Percentiles rank a stretch among this genome's conserved stretches.
Conservation (phyloP, 345 rosid genomes). For the Gossypium turneri region DNA sequence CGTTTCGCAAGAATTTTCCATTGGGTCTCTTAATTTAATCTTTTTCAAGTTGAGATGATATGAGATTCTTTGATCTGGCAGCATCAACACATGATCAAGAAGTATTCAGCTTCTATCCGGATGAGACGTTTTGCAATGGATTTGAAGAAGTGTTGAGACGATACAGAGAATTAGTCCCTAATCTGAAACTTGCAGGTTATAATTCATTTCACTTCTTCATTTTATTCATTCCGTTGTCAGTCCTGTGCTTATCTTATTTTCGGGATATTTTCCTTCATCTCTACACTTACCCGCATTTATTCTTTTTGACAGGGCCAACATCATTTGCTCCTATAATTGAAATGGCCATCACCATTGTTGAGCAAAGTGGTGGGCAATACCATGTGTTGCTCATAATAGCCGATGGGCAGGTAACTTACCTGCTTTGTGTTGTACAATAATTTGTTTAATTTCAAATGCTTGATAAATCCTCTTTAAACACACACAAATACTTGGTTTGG, state of each 20-base stretch:
- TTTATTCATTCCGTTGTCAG: not conserved
- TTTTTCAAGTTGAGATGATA: not conserved
- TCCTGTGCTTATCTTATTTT: not conserved
- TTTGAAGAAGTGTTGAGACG: constrained; percentile 53
- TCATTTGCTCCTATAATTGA: constrained; percentile 61
- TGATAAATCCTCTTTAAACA: not conserved
- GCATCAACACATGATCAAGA: constrained; percentile 71
- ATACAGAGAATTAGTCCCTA: constrained; percentile 53
- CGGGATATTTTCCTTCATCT: not conserved
- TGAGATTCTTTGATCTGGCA: constrained; percentile 20
- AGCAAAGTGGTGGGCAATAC: constrained; percentile 68
- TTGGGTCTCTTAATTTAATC: not conserved
- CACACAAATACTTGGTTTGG: not conserved
- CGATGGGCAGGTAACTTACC: constrained; percentile 53
- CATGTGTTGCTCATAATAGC: constrained; percentile 66
- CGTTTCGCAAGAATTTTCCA: not conserved
- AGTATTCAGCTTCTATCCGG: constrained; percentile 52
- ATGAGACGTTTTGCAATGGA: constrained; percentile 51
- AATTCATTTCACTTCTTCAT: not conserved
- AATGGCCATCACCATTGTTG: constrained; percentile 59
- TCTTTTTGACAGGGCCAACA: constrained; percentile 45
- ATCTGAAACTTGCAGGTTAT: constrained; percentile 49
- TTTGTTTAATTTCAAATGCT: not conserved
- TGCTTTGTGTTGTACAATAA: not conserved
- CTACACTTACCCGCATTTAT: not conserved